A percentile compares a stretch with the other conserved stretches of the same genome.
These are phyloP conservation scores for Candida nemodendra DNA, from an alignment of 805 yeast species.

Conservation along the genomic window DNA sequence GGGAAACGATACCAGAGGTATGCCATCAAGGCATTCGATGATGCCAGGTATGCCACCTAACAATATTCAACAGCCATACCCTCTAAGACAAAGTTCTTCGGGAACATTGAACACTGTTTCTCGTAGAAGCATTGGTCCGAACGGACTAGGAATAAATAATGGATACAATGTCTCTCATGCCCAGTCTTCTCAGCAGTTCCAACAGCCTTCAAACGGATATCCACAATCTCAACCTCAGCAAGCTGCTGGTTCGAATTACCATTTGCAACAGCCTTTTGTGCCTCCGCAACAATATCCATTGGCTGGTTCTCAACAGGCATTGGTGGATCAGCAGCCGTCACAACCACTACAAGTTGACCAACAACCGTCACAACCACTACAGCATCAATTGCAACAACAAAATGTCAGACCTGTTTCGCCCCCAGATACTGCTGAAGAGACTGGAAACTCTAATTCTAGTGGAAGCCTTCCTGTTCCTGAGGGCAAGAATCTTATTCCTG, in stretches of 20 bases:
- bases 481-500: conserved; percentile 2
- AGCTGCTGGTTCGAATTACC: neutral
- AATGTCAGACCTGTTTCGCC: conserved; percentile 4
- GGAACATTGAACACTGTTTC: conserved; percentile 15
- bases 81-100: conserved; percentile 22
- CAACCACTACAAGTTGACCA: too few species aligned
- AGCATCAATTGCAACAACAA: neutral
- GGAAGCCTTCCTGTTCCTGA: conserved; percentile 1
- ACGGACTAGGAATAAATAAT: conserved; percentile 22
- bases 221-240: conserved; percentile 4
- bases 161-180: conserved; percentile 13
- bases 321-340: neutral
- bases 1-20: conserved; percentile 30
- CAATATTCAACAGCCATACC: conserved; percentile 10
- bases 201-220: conserved; percentile 13
- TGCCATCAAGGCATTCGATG: conserved; percentile 32
- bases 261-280: neutral
- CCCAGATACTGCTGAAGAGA: conserved; percentile 6
- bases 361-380: neutral
- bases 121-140: conserved; percentile 21
- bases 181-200: conserved; percentile 5
- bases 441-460: neutral
- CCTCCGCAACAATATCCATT: neutral
- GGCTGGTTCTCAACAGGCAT: neutral
- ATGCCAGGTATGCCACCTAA: conserved; percentile 22